Base-by-base conservation (phyloP, 2,329 filamentous ascomycete species). In the Arthroderma uncinatum region DNA sequence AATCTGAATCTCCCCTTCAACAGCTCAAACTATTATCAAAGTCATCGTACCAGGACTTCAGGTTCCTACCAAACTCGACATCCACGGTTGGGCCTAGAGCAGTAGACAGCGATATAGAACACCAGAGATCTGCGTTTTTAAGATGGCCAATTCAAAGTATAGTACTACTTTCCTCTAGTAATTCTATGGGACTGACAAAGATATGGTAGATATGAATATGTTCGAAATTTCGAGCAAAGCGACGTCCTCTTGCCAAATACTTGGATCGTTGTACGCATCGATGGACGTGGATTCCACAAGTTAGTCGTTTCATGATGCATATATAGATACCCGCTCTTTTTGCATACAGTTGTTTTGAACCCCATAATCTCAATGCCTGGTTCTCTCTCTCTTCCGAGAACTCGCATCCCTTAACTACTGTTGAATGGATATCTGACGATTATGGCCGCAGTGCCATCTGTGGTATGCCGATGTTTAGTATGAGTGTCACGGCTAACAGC, bases 251-350 rank as follows among this genome's bases (percentile, higher is more conserved):
- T 97, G 21, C 89, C 85, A 56, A 95, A 94, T 68, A 97, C 92
- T 25, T 98, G 91, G 90, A 86, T 97, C 57, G 89, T 97, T 19
- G 84, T 98, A 57, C 85, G 93, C 59, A 85, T 98, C 66, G 93
- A 98, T 73, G 93, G 93, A 23, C 81, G 92, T 62, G 91, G 90
- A 16, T 98, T 98, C 73, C 93, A 91, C 66, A 96, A 95, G 89
- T 94, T 28, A 56, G 57, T 40, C 23, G 42, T 57, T 54, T 36
- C 55, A 54, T 59, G 25, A 55, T n/a, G n/a, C n/a, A n/a, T n/a
- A 39, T 33, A 37, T 37, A 10, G 4, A 37, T 37, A n/a, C 34
- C 34, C 14, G 4, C 34, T n/a, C 21, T 60, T 60, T 54, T 42
- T 39, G 33, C 58, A 10, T 57, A 30, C 3, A 7, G 28, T 7